phyloP scores from a whole-genome alignment of 164 flowering plant species.

The Akebia trifoliata region DNA sequence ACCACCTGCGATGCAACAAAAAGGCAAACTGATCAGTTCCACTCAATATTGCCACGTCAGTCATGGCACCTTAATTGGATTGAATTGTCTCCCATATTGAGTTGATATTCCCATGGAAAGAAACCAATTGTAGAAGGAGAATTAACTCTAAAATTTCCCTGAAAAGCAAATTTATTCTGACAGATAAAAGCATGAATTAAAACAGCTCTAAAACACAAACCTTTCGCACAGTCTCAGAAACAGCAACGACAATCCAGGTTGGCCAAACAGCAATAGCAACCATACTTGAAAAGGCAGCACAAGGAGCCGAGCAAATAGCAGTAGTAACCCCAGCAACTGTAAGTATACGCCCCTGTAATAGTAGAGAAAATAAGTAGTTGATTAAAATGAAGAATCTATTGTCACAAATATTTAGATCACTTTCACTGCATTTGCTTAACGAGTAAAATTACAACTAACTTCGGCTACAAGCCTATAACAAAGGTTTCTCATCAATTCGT shows the following conservation, averaged over 20 bases:
- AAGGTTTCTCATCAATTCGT: too few species aligned
- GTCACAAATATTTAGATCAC: too few species aligned
- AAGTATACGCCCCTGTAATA: constrained; percentile 79
- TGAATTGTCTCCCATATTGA: not conserved
- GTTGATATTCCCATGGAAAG: not conserved
- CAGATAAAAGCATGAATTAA: too few species aligned
- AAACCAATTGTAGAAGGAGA: too few species aligned
- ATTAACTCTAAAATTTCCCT: too few species aligned
- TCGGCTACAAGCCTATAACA: too few species aligned
- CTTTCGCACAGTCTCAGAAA: constrained; percentile 84
- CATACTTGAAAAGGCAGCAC: constrained; percentile 63
- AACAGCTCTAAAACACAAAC: constrained; percentile 22
- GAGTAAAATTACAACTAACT: too few species aligned
- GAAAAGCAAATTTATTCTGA: too few species aligned
- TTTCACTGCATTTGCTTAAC: too few species aligned
- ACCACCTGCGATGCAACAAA: constrained; percentile 54
- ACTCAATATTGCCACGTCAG: not conserved
- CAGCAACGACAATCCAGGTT: constrained; percentile 72
- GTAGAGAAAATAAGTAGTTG: constrained; percentile 6
- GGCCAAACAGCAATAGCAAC: constrained; percentile 84
- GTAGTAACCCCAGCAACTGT: constrained; percentile 75
- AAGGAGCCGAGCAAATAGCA: constrained; percentile 79
- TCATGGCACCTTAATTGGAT: too few species aligned
- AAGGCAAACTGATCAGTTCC: not conserved
- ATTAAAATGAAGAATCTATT: not conserved